These are phyloP conservation scores for Stemphylium beticola DNA, from an alignment of 2,329 filamentous ascomycete species.

Conservation along the genomic window DNA sequence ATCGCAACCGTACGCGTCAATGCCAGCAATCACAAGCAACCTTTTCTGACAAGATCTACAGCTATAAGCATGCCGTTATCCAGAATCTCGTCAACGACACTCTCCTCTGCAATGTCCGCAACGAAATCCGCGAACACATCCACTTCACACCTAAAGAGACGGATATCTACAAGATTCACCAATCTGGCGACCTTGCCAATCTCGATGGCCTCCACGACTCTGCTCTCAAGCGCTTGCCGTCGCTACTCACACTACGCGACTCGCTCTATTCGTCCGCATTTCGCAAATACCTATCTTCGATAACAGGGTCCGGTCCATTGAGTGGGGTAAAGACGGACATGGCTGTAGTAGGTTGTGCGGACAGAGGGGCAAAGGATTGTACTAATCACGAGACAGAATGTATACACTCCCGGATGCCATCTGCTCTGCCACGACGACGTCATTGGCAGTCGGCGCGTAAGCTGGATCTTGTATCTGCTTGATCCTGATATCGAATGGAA, in stretches of 20 bases:
- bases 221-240: constrained; percentile 84
- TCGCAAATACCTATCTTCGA: constrained; percentile 82
- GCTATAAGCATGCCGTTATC: constrained; percentile 94
- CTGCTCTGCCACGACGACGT: constrained; percentile 98
- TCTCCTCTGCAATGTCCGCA: constrained; percentile 83
- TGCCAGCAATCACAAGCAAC: background rate
- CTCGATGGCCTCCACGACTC: constrained; percentile 90
- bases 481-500: constrained; percentile 92
- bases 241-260: constrained; percentile 89
- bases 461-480: constrained; percentile 95
- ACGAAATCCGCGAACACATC: constrained; percentile 88
- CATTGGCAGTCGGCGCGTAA: constrained; percentile 93
- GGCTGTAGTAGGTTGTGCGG: constrained; percentile 69
- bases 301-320: constrained; percentile 84
- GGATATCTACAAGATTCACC: constrained; percentile 99
- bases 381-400: constrained; percentile 61
- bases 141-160: constrained; percentile 98
- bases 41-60: constrained; percentile 32
- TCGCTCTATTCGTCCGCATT: constrained; percentile 91
- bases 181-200: constrained; percentile 96
- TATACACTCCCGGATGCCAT: constrained; percentile 96
- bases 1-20: constrained; percentile 47
- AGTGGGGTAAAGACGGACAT: constrained; percentile 97
- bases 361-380: background rate
- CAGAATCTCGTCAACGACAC: constrained; percentile 76